Evolutionary conservation across 345 rosid genomes (phyloP), one percentile per base, ranked within the genome.

Genomic region (Populus deltoides): DNA sequence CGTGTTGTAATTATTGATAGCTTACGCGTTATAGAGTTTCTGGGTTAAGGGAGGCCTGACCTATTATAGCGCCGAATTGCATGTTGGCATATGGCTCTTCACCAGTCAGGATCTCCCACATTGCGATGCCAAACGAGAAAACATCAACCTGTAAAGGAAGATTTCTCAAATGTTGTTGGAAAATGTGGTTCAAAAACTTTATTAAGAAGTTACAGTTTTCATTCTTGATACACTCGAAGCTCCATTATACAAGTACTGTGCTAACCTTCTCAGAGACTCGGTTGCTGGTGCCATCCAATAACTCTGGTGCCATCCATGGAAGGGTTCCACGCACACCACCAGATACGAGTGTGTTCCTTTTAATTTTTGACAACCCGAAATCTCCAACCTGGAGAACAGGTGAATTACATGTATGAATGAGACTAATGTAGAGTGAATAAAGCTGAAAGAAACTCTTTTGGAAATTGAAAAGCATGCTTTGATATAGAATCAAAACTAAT

Each of bases 291-390:
- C 97, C 98, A 36, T 88, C 91, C 82, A 94, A 79, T 61, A 93
- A 82, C 76, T 94, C 97, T 7, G 98, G 98, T 49, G 98, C 98
- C 95, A 94, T 94, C 98, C 98, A 93, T 7, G 98, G 98, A 69
- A 94, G 97, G 35, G 98, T 94, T 84, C 98, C 98, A 70, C 97
- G 89, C 33, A 94, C 93, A 25, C 97, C 98, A 63, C 97, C 97
- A 1, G 97, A 90, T 13, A 93, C 97, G 1, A 94, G 89, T 12
- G 98, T 94, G 78, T 94, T 94, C 47, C 90, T 88, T 75, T 94
- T 94, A 68, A 94, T 93, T 81, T 90, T 90, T n/a, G 98, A 94
- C 88, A 94, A 76, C 61, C 98, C 98, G 24, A 94, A 94, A 86
- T 94, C 98, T 67, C 93, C 98, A 61, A 93, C 98, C 98, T 94